phyloP scores from a whole-genome alignment of 768 basidiomycete species.

The Auriscalpium orientale region DNA sequence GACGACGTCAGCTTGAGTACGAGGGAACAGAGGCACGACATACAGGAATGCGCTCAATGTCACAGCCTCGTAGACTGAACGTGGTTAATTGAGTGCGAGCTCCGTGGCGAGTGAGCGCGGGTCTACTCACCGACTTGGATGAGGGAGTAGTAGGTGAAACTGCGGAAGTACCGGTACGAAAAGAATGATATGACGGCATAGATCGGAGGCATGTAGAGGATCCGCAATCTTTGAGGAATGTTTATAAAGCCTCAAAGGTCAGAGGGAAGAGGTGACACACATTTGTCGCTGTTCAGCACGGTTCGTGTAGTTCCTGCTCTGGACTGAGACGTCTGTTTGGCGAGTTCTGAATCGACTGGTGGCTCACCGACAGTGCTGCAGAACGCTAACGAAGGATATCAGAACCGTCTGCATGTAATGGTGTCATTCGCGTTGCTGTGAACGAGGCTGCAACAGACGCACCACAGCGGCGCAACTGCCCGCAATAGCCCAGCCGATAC shows the following conservation, averaged over 20 bases:
- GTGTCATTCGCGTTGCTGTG: no score
- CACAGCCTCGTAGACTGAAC: conserved; percentile 44
- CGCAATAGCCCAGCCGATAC: conserved; percentile 69
- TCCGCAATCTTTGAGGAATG: conserved; percentile 56
- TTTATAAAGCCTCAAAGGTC: not conserved
- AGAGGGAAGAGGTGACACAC: conserved; percentile 32
- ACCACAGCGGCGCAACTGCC: conserved; percentile 54
- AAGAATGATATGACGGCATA: conserved; percentile 81
- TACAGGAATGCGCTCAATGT: conserved; percentile 84
- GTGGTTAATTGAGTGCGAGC: not conserved
- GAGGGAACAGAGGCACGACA: not conserved
- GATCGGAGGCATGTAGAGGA: conserved; percentile 78
- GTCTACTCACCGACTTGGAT: conserved; percentile 37
- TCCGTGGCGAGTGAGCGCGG: not conserved
- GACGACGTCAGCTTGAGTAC: not conserved
- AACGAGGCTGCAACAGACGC: conserved; percentile 17
- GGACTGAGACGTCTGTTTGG: not conserved
- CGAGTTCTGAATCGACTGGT: not conserved
- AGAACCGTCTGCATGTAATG: conserved; percentile 42
- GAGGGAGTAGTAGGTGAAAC: conserved; percentile 59
- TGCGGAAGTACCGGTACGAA: conserved; percentile 76
- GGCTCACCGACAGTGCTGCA: conserved; percentile 57
- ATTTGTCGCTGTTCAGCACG: conserved; percentile 74
- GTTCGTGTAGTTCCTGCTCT: conserved; percentile 62
- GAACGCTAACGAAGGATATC: conserved; percentile 48